Base-by-base conservation (phyloP, 2,329 filamentous ascomycete genomes). In the Rhynchosporium agropyri region DNA sequence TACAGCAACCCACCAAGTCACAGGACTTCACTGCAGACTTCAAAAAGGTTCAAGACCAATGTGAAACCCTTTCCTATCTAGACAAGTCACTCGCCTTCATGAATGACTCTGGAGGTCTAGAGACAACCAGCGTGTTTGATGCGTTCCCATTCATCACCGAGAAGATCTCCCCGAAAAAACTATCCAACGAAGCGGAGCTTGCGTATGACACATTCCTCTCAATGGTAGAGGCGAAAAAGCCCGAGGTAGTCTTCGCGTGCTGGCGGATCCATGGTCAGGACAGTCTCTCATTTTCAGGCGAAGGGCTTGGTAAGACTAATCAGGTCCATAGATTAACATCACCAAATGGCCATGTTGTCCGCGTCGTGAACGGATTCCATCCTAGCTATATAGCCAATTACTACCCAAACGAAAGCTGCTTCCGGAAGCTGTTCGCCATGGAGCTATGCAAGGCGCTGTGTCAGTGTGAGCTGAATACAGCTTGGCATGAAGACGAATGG, bases 341-440 rank as follows among this genome's bases (percentile, higher is more conserved):
- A 13, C 26, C 53, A 7, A 42, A 56, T 56, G 53, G 53, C 33
- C 53, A 56, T 33, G 36, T 56, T 28, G 53, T 56, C 53, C 53
- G 53, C 36, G 36, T 56, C 53, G 53, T 56, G 53, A 56, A 56
- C 26, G 53, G 53, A 56, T 56, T 56, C 36, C 53, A 56, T 56
- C 53, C 53, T 12, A 56, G 53, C 53, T 56, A 56, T 28, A 40
- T 28, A 42, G 31, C 53, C 36, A 56, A 56, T 42, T 56, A 56
- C 53, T 56, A 36, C 26, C 13, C 53, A 40, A 56, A 56, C 29
- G 53, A 56, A 56, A 56, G 53, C 36, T 56, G 33, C 36, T 56
- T 56, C 53, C 53, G 53, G 36, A 56, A 36, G 43, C 31, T 56
- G 40, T 56, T 56, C 53, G 26, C 33, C 13, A 56, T 56, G 53